These are phyloP conservation scores for Solanum hybrid DNA, from an alignment of 305 asterid species.

Conservation along the genomic window DNA sequence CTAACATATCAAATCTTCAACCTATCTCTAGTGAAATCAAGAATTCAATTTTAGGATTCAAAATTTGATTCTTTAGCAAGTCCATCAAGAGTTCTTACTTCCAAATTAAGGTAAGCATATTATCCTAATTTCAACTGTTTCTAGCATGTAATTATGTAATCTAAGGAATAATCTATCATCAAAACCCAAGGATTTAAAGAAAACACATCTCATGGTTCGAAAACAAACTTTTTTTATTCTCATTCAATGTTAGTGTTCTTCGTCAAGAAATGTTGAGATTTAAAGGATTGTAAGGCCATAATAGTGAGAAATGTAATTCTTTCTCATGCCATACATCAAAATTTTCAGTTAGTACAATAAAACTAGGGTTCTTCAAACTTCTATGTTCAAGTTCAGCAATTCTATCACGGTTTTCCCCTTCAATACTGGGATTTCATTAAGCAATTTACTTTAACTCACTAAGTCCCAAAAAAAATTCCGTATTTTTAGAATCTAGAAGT, in stretches of 20 bases:
- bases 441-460: too few species aligned
- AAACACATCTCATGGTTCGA: neutral
- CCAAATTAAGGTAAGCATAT: neutral
- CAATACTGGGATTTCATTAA: too few species aligned
- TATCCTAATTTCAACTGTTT: neutral
- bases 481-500: too few species aligned
- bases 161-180: neutral
- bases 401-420: too few species aligned
- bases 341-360: too few species aligned
- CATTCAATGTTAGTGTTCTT: neutral
- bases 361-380: neutral
- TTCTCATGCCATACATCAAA: neutral
- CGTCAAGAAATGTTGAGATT: neutral
- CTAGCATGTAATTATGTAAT: neutral
- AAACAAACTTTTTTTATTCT: neutral
- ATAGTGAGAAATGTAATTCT: neutral
- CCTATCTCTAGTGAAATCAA: neutral
- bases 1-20: neutral
- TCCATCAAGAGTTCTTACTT: neutral
- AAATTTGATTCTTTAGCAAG: neutral
- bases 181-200: neutral
- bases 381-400: neutral
- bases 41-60: neutral
- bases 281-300: neutral
- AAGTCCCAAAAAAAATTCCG: neutral